A percentile compares a stretch with the other conserved stretches of the same genome.
These are phyloP conservation scores for Amaranthus tricolor DNA, from an alignment of 179 eudicot species.

Conservation along the genomic window DNA sequence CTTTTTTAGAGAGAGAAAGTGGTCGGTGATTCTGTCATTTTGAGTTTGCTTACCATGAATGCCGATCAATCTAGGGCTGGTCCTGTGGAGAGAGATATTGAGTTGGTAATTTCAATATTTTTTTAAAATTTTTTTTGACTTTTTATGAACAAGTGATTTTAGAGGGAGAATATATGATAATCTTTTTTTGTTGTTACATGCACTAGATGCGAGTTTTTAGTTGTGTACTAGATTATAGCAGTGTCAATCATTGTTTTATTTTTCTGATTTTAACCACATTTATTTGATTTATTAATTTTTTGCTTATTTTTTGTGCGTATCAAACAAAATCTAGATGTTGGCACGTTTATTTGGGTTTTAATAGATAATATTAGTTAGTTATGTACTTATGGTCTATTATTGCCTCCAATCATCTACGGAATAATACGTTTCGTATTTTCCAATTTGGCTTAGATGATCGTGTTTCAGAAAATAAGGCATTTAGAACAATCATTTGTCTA, in stretches of 20 bases:
- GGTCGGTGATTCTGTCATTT: conserved; percentile 20
- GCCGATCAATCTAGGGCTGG: conserved; percentile 33
- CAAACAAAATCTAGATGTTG: conserved; percentile 6
- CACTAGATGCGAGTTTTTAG: conserved; percentile 9
- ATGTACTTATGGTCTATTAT: background rate
- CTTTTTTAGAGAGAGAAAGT: conserved; percentile 16
- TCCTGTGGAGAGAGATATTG: conserved; percentile 36
- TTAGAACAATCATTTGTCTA: background rate
- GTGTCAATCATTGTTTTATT: background rate
- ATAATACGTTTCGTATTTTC: background rate
- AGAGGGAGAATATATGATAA: background rate
- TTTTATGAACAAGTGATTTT: background rate
- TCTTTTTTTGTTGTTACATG: conserved; percentile 9
- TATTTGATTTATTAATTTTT: conserved; percentile 1
- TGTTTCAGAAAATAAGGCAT: background rate
- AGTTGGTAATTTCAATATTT: conserved; percentile 29
- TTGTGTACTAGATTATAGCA: background rate
- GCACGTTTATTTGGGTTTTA: conserved; percentile 12
- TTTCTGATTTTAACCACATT: background rate
- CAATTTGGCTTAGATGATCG: background rate
- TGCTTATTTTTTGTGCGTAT: background rate
- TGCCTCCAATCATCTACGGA: background rate
- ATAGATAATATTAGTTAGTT: background rate
- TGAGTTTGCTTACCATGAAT: conserved; percentile 24
- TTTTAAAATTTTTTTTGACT: background rate